Evolutionary conservation across 768 basidiomycete species (phyloP).

Genomic region (Boletus eberwhitei): DNA sequence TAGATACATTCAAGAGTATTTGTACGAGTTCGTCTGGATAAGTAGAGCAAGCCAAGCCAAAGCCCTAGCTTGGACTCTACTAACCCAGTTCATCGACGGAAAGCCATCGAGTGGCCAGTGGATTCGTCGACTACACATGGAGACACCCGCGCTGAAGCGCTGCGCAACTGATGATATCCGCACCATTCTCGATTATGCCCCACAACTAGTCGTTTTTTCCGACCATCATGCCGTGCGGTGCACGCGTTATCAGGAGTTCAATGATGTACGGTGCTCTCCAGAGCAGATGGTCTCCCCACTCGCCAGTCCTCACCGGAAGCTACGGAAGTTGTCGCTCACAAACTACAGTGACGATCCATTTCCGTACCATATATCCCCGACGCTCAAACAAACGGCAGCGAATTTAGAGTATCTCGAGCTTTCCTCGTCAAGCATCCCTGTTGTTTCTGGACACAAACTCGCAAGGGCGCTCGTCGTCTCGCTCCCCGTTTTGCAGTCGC

Average conservation of each 20-base stretch:
- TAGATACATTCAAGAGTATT: constrained; percentile 47
- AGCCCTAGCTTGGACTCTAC: constrained; percentile 41
- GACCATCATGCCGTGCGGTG: constrained; percentile 65
- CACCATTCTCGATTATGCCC: constrained; percentile 65
- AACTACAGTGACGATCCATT: constrained; percentile 65
- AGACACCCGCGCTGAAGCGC: constrained; percentile 59
- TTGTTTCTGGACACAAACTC: constrained; percentile 31
- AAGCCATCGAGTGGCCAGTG: constrained; percentile 41
- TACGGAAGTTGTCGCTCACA: constrained; percentile 66
- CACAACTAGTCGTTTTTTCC: constrained; percentile 55
- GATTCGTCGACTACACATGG: constrained; percentile 66
- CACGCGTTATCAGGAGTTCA: constrained; percentile 43
- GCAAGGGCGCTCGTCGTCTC: constrained; percentile 28
- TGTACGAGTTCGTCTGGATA: constrained; percentile 74
- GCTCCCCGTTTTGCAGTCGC: constrained; percentile 62
- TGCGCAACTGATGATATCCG: constrained; percentile 65
- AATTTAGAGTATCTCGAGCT: constrained; percentile 69
- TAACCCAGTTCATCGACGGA: constrained; percentile 40
- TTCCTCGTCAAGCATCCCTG: constrained; percentile 50
- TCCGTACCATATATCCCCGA: constrained; percentile 52
- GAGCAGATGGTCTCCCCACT: constrained; percentile 59
- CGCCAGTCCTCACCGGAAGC: constrained; percentile 47
- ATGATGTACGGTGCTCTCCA: constrained; percentile 46
- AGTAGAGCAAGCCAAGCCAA: constrained; percentile 49
- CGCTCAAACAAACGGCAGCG: constrained; percentile 48